Percentiles rank a stretch among this genome's conserved stretches.
Conservation (phyloP, 768 basidiomycete species). For the Fomitopsis serialis region DNA sequence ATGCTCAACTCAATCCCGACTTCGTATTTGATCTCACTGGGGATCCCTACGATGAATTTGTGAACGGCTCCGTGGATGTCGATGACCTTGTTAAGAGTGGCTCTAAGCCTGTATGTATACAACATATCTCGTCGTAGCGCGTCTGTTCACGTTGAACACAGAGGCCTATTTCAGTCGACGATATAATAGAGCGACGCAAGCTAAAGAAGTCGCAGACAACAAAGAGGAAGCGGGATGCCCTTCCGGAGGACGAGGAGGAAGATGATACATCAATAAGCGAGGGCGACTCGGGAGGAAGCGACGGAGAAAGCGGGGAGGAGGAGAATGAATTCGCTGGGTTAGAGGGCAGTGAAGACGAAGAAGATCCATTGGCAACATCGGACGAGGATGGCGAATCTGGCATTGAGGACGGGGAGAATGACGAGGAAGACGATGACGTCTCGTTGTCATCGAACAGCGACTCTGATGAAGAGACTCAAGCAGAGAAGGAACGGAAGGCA, state of each 20-base stretch:
- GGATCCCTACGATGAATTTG: constrained; percentile 59
- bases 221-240: constrained; percentile 58
- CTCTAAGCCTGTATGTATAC: constrained; percentile 50
- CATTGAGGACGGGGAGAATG: constrained; percentile 17
- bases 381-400: constrained; percentile 34
- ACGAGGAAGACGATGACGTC: constrained; percentile 30
- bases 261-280: constrained; percentile 19
- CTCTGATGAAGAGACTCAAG: constrained; percentile 55
- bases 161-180: constrained; percentile 84
- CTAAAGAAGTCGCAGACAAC: constrained; percentile 31
- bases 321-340: constrained; percentile 24
- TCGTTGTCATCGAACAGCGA: constrained; percentile 57
- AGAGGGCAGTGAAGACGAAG: constrained; percentile 25
- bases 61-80: constrained; percentile 34
- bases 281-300: constrained; percentile 28
- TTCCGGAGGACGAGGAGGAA: constrained; percentile 29
- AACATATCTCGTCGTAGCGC: not conserved
- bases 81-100: constrained; percentile 59
- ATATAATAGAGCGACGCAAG: constrained; percentile 79
- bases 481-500: constrained; percentile 65
- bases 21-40: constrained; percentile 78
- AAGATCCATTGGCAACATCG: constrained; percentile 36
- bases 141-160: constrained; percentile 20
- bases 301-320: constrained; percentile 30
- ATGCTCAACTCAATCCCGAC: constrained; percentile 67